phyloP scores from a whole-genome alignment of 2,329 filamentous ascomycete species.

The Aspergillus ibericus region DNA sequence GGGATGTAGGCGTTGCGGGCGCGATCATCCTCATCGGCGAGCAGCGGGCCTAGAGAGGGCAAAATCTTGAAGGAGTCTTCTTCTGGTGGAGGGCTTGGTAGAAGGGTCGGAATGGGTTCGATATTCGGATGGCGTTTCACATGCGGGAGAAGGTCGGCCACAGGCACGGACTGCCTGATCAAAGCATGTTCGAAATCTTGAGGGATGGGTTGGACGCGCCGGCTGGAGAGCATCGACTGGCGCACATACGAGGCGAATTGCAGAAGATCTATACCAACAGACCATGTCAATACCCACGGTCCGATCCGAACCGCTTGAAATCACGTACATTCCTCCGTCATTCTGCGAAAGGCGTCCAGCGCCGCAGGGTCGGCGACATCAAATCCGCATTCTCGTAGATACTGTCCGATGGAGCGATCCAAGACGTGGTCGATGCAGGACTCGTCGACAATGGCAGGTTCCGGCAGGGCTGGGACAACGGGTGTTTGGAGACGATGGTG shows the following conservation, averaged over 20 bases:
- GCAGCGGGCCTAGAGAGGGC: constrained; percentile 52
- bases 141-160: constrained; percentile 36
- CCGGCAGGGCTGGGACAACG: constrained; percentile 30
- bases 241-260: constrained; percentile 55
- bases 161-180: constrained; percentile 30
- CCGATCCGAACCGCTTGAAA: background rate
- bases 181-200: constrained; percentile 57
- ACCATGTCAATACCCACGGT: background rate
- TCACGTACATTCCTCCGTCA: constrained; percentile 60
- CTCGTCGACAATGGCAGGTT: constrained; percentile 51
- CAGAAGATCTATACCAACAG: constrained; percentile 49
- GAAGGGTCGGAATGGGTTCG: constrained; percentile 28
- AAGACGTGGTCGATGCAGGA: constrained; percentile 56
- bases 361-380: constrained; percentile 56
- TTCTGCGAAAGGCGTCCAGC: constrained; percentile 56
- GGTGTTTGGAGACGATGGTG: constrained; percentile 43
- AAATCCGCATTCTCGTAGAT: constrained; percentile 55
- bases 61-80: constrained; percentile 35
- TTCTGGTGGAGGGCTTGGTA: constrained; percentile 44
- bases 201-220: constrained; percentile 57
- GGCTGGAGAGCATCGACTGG: constrained; percentile 58
- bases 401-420: constrained; percentile 55
- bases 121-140: constrained; percentile 29
- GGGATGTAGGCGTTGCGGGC: constrained; percentile 57
- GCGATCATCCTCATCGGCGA: constrained; percentile 50